Evolutionary conservation across 352 stramenopile species (phyloP).

Genomic region (Phytophthora quininea): DNA sequence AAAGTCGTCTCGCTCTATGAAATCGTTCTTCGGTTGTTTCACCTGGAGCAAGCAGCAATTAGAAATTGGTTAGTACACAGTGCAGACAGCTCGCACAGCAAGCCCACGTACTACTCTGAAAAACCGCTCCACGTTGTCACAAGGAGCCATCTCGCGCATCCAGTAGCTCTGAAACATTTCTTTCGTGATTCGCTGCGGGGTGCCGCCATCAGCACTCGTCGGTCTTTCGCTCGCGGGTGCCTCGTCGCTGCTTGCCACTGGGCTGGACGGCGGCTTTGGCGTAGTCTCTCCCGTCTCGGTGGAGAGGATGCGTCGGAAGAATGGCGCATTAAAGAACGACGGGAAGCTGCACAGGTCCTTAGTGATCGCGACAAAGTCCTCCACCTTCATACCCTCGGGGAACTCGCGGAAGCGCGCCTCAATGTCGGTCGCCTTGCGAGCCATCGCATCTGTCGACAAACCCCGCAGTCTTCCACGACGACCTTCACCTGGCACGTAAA

Average conservation of each 20-base stretch:
- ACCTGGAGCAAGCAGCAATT: slow-evolving; percentile 48
- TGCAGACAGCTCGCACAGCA: not conserved
- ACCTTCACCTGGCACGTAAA: slow-evolving; percentile 73
- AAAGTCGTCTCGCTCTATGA: slow-evolving; percentile 96
- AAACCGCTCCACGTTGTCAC: slow-evolving; percentile 96
- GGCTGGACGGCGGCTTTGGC: slow-evolving; percentile 24
- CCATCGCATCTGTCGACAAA: slow-evolving; percentile 68
- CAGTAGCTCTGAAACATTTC: slow-evolving; percentile 95
- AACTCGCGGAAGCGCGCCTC: slow-evolving; percentile 81
- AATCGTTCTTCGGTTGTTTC: slow-evolving; percentile 92
- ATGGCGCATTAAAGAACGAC: slow-evolving; percentile 98
- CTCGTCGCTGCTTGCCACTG: slow-evolving; percentile 8
- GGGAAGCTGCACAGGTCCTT: slow-evolving; percentile 98
- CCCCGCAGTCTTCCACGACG: slow-evolving; percentile 64
- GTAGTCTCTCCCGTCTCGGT: slow-evolving; percentile 30
- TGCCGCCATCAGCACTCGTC: slow-evolving; percentile 29
- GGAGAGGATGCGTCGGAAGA: slow-evolving; percentile 93
- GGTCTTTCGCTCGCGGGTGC: slow-evolving; percentile 15
- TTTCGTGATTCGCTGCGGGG: slow-evolving; percentile 69
- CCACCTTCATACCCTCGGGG: slow-evolving; percentile 83
- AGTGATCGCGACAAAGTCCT: slow-evolving; percentile 94
- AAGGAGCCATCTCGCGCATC: slow-evolving; percentile 94
- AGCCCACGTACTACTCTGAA: slow-evolving; percentile 91
- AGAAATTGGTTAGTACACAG: slow-evolving; percentile 6
- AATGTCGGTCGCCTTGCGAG: slow-evolving; percentile 72